Percentiles rank a stretch among this genome's conserved stretches.
Conservation (phyloP, 139 green algal genomes). For the Dunaliella sp. region DNA sequence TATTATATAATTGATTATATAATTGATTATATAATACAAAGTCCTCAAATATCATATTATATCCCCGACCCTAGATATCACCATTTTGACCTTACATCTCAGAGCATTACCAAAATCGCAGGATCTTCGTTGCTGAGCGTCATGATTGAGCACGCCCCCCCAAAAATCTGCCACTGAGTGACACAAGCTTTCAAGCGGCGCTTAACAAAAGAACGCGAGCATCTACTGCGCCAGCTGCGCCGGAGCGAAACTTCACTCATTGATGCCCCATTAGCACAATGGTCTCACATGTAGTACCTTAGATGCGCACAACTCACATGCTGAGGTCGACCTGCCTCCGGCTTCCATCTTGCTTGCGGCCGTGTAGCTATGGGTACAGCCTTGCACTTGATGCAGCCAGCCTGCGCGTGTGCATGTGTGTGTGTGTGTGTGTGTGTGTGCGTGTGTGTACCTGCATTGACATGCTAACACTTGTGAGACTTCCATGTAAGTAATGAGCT, state of each 20-base stretch:
- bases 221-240: background rate
- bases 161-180: too few relatives aligned
- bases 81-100: too few relatives aligned
- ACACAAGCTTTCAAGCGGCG: background rate
- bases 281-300: background rate
- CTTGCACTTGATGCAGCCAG: slow-evolving; percentile 21
- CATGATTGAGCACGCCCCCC: too few relatives aligned
- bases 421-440: background rate
- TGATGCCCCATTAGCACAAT: background rate
- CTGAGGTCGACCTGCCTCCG: slow-evolving; percentile 23
- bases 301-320: slow-evolving; percentile 4
- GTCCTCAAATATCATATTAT: too few relatives aligned
- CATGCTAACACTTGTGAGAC: background rate
- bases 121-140: too few relatives aligned
- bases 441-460: background rate
- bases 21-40: too few relatives aligned
- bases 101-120: too few relatives aligned
- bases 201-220: background rate
- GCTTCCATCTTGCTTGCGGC: slow-evolving; percentile 27
- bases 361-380: slow-evolving; percentile 23
- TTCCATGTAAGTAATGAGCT: background rate
- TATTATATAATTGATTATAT: too few relatives aligned
- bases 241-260: background rate
- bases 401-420: background rate
- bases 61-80: too few relatives aligned